Percentiles rank a stretch among this genome's conserved stretches.
These are phyloP conservation scores for Trypanosoma platydactyli DNA, from an alignment of 208 protist genomes.

Conservation along the genomic window DNA sequence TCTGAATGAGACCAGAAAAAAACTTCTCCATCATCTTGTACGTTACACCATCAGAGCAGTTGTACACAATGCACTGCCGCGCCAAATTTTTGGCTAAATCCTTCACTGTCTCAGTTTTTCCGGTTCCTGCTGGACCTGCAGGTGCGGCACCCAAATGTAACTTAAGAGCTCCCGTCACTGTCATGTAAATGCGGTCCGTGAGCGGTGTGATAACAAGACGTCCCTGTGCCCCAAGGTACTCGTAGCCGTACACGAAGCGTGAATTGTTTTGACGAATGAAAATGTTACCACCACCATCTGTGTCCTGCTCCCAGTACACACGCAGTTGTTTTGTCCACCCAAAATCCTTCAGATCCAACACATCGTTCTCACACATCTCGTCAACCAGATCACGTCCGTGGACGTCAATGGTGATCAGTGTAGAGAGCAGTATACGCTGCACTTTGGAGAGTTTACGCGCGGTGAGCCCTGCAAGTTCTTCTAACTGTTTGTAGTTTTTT, in stretches of 20 bases:
- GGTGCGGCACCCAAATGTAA: slow-evolving; percentile 94
- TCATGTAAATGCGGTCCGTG: slow-evolving; percentile 98
- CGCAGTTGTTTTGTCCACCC: slow-evolving; percentile 97
- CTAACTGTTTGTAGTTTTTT: slow-evolving; percentile 81
- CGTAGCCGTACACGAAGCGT: slow-evolving; percentile 96
- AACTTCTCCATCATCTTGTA: slow-evolving; percentile 99
- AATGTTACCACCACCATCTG: slow-evolving; percentile 90
- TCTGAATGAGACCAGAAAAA: slow-evolving; percentile 96
- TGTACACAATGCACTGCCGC: slow-evolving; percentile 97
- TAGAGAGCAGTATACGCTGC: slow-evolving; percentile 92
- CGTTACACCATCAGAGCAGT: slow-evolving; percentile 97
- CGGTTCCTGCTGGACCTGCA: slow-evolving; percentile 95
- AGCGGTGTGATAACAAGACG: slow-evolving; percentile 98
- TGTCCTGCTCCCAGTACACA: slow-evolving; percentile 96
- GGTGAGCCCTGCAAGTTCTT: slow-evolving; percentile 91
- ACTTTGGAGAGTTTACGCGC: slow-evolving; percentile 84
- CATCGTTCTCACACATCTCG: slow-evolving; percentile 91
- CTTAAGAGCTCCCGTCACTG: slow-evolving; percentile 96
- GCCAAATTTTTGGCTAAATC: slow-evolving; percentile 97
- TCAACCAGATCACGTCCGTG: slow-evolving; percentile 96
- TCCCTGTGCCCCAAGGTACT: slow-evolving; percentile 96
- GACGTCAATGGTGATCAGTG: slow-evolving; percentile 98
- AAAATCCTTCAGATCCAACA: slow-evolving; percentile 89
- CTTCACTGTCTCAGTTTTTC: slow-evolving; percentile 98
- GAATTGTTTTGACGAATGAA: slow-evolving; percentile 96